Evolutionary conservation across 179 eudicot genomes (phyloP), one percentile per base, ranked within the genome.

Genomic region (Camellia oleifera): DNA sequence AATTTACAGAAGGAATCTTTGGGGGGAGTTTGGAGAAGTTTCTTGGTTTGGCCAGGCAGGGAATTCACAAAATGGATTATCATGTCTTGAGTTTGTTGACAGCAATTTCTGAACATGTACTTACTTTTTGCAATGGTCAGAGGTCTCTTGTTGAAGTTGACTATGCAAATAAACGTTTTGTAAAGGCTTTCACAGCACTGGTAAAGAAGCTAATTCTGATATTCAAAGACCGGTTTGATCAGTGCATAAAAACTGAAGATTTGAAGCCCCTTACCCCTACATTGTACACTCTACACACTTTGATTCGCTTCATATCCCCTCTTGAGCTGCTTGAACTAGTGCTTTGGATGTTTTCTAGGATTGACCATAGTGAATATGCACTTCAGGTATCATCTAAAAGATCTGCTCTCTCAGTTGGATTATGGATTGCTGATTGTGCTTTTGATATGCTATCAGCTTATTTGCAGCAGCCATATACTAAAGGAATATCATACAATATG

Each of bases 251-350:
- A 79, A 82, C 84, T 64, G 82, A 75, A 81, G 85, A 89, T 85
- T 79, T 84, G 64, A 72, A 45, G 79, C 80, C 88, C 72, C 82
- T 92, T 77, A 78, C 91, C 62, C 95, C 95, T 17, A 76, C 88
- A 76, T 84, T 94, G 44, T 82, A 78, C 83, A 86, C 87, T 56
- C 79, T 93, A 72, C 86, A 88, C 85, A 76, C 81, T 82, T 85
- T 92, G 83, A 82, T 86, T 86, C 87, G 76, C 11, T 89, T 89
- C 81, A 84, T 90, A 72, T 88, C 98, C 79, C 99, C 99, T 70
- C 81, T 81, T 80, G 92, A 89, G 82, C 84, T 94, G 83, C 96
- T 97, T 84, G 90, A 90, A 72, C 81, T 94, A 79, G 97, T 86
- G 76, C 79, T 83, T 63, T 92, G 97, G 97, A 84, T 91, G 79